Evolutionary conservation across 2,329 filamentous ascomycete genomes (phyloP), one percentile per base, ranked within the genome.

Genomic region (Colletotrichum paranaense): DNA sequence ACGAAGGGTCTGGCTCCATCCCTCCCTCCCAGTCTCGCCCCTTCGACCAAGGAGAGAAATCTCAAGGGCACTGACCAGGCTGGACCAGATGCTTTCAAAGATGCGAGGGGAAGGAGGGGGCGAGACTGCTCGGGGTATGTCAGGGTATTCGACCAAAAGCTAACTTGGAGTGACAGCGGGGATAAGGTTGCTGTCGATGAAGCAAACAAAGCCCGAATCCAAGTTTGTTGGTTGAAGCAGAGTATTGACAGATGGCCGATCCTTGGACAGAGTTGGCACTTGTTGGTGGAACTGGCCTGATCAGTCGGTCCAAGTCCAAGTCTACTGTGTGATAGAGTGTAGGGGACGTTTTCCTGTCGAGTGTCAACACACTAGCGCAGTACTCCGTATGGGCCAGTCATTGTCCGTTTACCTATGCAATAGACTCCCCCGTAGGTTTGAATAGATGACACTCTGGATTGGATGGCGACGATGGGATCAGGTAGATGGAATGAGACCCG

Each of bases 141-240:
- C 26, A 24, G 8, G 35, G 59, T 57, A 49, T 64, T 60, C 19
- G 58, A 22, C 30, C 5, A 22, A 56, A 63, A 26, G 57, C 30
- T 56, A 68, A 63, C 32, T 35, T 24, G 53, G 62, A 30, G n/a
- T 32, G 24, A 60, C 63, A 56, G 68, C 63, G 63, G 57, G 69
- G 58, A 63, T 72, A 68, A 59, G 69, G 58, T 63, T 68, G 69
- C 69, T 55, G 59, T 68, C 58, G 42, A 22, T 55, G 65, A 63
- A 26, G 64, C 65, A 63, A 42, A 63, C 32, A n/a, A 60, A 24
- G 22, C 38, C 32, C 42, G n/a, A 59, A 30, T 42, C 56, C 64
- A 71, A 52, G 49, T 67, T 62, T 68, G 64, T 46, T 49, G 58
- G 58, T 35, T 28, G 28, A 26, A 28, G 28, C 5, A 32, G 6